These are phyloP conservation scores for Xylariaceae sp. DNA, from an alignment of 2,329 filamentous ascomycete species.

Conservation along the genomic window DNA sequence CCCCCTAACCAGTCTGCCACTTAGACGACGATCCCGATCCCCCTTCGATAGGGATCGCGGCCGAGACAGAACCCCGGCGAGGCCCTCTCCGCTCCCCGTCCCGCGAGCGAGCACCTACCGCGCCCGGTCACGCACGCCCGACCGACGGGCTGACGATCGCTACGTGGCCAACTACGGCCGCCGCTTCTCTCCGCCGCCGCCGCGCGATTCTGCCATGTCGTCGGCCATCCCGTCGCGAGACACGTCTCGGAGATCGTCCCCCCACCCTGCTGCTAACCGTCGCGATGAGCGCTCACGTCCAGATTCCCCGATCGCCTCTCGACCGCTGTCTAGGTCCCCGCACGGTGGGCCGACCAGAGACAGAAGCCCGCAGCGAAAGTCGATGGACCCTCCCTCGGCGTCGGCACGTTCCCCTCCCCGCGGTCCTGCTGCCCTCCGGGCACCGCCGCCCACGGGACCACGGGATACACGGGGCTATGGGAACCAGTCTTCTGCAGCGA, in stretches of 20 bases:
- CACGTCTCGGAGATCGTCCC: conserved; percentile 44
- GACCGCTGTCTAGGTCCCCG: conserved; percentile 24
- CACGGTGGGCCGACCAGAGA: conserved; percentile 18
- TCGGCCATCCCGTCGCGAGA: conserved; percentile 44
- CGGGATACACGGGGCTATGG: conserved; percentile 30
- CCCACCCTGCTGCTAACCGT: conserved; percentile 39
- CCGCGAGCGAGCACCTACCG: conserved; percentile 40
- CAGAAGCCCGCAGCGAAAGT: conserved; percentile 17
- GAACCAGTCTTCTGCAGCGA: conserved; percentile 17
- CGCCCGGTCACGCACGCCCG: conserved; percentile 44
- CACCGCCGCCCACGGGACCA: conserved; percentile 43
- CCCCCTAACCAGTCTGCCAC: conserved; percentile 19
- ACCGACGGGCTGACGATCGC: conserved; percentile 41
- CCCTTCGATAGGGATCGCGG: conserved; percentile 41
- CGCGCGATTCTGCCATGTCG: conserved; percentile 40
- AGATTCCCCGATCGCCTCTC: conserved; percentile 29
- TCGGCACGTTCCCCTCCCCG: conserved; percentile 43
- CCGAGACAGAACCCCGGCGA: conserved; percentile 23
- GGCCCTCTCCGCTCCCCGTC: conserved; percentile 31
- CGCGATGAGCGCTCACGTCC: conserved; percentile 40
- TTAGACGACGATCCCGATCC: conserved; percentile 47
- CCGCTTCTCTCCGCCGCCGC: conserved; percentile 40
- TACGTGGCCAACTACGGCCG: conserved; percentile 30
- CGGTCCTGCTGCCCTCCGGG: conserved; percentile 46
- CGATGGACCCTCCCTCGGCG: conserved; percentile 15